Evolutionary conservation across 306 rosid genomes (phyloP), one percentile per base, ranked within the genome.

Genomic region (Trichosanthes truncata): DNA sequence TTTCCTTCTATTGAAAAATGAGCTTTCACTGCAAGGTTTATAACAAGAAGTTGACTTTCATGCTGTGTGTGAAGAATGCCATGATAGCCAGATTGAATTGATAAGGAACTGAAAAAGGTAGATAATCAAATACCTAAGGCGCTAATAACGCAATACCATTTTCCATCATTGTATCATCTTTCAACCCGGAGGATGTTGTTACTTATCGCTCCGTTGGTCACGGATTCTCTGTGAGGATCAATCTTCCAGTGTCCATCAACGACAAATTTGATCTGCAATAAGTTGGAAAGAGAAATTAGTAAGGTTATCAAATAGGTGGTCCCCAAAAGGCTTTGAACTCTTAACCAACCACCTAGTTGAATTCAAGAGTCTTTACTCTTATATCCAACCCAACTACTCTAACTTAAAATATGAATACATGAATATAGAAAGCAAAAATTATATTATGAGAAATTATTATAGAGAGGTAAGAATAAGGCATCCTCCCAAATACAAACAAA

Each of bases 141-240:
- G 40, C 11, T n/a, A 23, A 63, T 33, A 4, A 60, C 20, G 31
- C 29, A 2, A n/a, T 55, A 35, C 12, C 21, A 25, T 78, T 35
- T 78, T 43, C 41, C 41, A 41, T 29, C 46, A 48, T 15, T 3
- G 51, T 20, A 48, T 88, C 82, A 88, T 78, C 86, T 80, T 14
- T 84, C 89, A 65, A 95, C 97, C 78, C 87, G 88, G 56, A 95
- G 87, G 80, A 95, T 89, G 85, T 95, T 95, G 89, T 95, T 95
- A 74, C 89, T 82, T 82, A 92, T 86, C 83, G 84, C 66, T 49
- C 97, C 93, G 60, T 78, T 87, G 77, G 87, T 74, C 40, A 85
- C 79, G 1, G 94, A 81, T 83, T 95, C 98, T 80, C 84, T 82
- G 69, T 80, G 88, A 59, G 96, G 92, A 86, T 95, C 97, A 82